Base-by-base conservation (phyloP, 306 rosid genomes). In the Castanea crenata region DNA sequence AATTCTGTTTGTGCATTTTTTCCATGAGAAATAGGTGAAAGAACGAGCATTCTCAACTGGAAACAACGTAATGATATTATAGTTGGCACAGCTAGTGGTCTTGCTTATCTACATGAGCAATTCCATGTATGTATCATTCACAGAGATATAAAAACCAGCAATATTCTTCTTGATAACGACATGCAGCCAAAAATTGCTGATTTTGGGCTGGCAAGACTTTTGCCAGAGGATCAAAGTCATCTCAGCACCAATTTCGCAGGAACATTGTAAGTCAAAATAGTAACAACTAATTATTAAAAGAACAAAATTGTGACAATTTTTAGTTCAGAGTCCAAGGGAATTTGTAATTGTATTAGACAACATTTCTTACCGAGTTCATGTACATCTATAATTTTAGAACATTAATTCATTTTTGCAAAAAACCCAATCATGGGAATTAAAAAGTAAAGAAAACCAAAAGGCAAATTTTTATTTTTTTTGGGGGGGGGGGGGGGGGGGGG, bases 141-240 rank as follows among this genome's bases (percentile, higher is more conserved):
- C 55, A 86, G 96, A 76, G 96, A 91, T 76, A 89, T 91, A 77
- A 91, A 91, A 79, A 76, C 88, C 1, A 80, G 71, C 80, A 91
- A 91, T 72, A 91, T 91, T 23, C 91, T 91, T 38, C 80, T 91
- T 51, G 96, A 89, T 55, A 88, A 83, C 52, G 88, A 81, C 55
- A 84, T 91, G 79, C 86, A 79, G 12, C 87, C 96, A 1, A 86
- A 56, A 78, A 89, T 91, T 78, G 89, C 92, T 49, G 96, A 91
- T 83, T 91, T 89, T 75, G 96, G 96, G 4, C 75, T 89, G 81
- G 96, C 91, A 80, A 87, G 90, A 79, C 93, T 91, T 83, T 38
- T 91, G 41, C 96, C 91, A 0, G 85, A 55, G 73, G 90, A 91
- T 61, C 83, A 73, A 80, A 83, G 90, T 73, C 96, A 91, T 77